Percentiles rank a stretch among this genome's conserved stretches.
Conservation (phyloP, 176 grass and related monocot species). For the Poa annua region DNA sequence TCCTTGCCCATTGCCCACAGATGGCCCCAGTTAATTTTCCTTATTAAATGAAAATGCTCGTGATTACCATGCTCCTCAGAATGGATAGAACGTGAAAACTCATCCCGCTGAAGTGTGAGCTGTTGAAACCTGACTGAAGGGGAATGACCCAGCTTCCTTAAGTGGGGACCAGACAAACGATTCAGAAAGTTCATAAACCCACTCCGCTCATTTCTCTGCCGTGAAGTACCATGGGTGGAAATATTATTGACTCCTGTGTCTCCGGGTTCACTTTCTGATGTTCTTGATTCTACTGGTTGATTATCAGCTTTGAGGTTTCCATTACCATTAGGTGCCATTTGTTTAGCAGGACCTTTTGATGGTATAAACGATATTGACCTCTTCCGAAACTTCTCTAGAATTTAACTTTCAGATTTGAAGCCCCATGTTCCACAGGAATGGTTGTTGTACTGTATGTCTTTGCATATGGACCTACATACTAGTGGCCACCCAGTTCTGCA, state of each 20-base stretch:
- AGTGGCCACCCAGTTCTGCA: constrained; percentile 39
- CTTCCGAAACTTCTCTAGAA: constrained; percentile 15
- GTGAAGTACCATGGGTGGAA: constrained; percentile 45
- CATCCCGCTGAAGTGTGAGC: constrained; percentile 70
- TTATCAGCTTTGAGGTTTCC: constrained; percentile 60
- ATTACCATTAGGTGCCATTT: constrained; percentile 65
- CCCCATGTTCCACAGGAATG: constrained; percentile 13
- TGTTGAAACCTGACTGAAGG: constrained; percentile 78
- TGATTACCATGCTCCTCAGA: constrained; percentile 52
- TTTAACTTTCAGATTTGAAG: not conserved
- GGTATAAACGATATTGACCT: not conserved
- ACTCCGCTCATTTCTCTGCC: constrained; percentile 30
- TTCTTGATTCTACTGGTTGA: constrained; percentile 45
- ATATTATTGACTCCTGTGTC: constrained; percentile 32
- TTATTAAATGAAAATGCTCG: constrained; percentile 60
- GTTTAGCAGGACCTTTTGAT: constrained; percentile 29
- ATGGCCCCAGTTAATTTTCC: constrained; percentile 73
- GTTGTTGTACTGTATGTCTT: not conserved
- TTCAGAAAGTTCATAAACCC: constrained; percentile 51
- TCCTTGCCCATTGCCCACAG: constrained; percentile 54
- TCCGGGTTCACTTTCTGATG: constrained; percentile 36
- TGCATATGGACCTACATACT: constrained; percentile 12
- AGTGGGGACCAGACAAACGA: constrained; percentile 41
- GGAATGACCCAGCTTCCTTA: constrained; percentile 68
- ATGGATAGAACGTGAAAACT: constrained; percentile 76